Conservation (phyloP, 192 early-diverging fungal genomes). For the Rhizophagus prolifer region DNA sequence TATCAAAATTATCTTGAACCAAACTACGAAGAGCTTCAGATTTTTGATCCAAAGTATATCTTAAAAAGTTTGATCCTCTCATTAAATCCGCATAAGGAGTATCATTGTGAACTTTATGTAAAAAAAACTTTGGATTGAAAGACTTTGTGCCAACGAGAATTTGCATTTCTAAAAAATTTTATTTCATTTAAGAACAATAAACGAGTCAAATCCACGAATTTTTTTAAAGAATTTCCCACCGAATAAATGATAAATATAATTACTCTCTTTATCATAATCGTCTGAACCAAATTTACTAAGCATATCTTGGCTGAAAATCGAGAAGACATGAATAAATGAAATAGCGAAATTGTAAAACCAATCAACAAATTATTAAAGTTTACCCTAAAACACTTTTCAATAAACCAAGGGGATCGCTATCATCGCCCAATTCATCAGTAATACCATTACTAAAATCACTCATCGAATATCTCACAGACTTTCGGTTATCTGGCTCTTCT, state of each 20-base stretch:
- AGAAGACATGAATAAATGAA: neutral
- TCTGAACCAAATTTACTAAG: neutral
- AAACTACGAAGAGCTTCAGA: slow-evolving; percentile 82
- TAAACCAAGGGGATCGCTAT: slow-evolving; percentile 51
- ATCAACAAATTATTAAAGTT: neutral
- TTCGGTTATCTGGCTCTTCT: slow-evolving; percentile 43
- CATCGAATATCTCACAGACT: slow-evolving; percentile 31
- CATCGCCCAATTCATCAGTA: slow-evolving; percentile 27
- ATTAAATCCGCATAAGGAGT: slow-evolving; percentile 86
- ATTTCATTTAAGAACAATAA: neutral
- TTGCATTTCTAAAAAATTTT: slow-evolving; percentile 41
- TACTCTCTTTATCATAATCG: slow-evolving; percentile 3
- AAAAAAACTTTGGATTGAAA: slow-evolving; percentile 67
- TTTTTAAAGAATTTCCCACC: no score
- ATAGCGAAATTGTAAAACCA: neutral
- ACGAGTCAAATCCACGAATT: no score
- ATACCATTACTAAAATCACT: slow-evolving; percentile 27
- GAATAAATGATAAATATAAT: neutral
- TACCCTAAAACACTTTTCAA: slow-evolving; percentile 22
- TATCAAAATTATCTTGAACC: slow-evolving; percentile 95
- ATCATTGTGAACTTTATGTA: slow-evolving; percentile 78
- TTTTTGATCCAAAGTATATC: slow-evolving; percentile 75
- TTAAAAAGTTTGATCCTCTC: slow-evolving; percentile 68
- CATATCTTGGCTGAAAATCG: neutral
- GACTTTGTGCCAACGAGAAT: slow-evolving; percentile 54